Base-by-base conservation (phyloP, 768 basidiomycete species). In the Neoboletus subvelutipes region DNA sequence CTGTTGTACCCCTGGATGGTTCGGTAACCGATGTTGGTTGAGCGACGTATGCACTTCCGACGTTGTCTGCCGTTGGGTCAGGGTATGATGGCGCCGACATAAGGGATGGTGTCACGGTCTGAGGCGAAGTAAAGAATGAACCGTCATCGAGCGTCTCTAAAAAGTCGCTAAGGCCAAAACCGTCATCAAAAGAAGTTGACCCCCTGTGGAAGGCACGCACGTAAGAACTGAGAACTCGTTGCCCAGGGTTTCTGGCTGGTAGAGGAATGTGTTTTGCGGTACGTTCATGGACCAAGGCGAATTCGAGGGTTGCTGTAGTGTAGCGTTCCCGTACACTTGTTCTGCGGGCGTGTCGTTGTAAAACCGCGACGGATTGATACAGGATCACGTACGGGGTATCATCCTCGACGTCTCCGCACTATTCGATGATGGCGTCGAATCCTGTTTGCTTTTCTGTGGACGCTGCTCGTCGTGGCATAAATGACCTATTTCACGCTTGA, bases 401-500 rank as follows among this genome's bases (percentile, higher is more conserved):
- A 63, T 63, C 52, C 76, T 70, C 26, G 77, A 62, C 37, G 78
- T 52, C 42, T 79, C 72, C 11, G 69, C 50, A 4, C 61, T 60
- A 15, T 59, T 61, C 37, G 76, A 37, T 12, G 73, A 42, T 20
- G 70, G 18, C 0, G 70, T 48, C 55, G 17, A 70, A 20, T 71
- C 68, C 36, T 78, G 76, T 58, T 84, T 85, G 18, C 67, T 71
- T 66, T 84, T 85, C 1, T 62, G 57, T 1, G 80, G 78, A 47
- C 85, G 79, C 56, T 83, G 83, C 67, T 95, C 93, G 71, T 96
- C 95, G 64, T 92, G 90, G 67, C 94, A 97, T 15, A 96, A 78
- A 75, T 97, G 93, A 0, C 93, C 92, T 58, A 98, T 98, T 72
- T 98, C 95, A 39, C 96, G 86, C 72, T 98, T 98, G 66, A 98